Evolutionary conservation across 352 stramenopile species (phyloP).

Genomic region (Phytophthora fragariaefolia): DNA sequence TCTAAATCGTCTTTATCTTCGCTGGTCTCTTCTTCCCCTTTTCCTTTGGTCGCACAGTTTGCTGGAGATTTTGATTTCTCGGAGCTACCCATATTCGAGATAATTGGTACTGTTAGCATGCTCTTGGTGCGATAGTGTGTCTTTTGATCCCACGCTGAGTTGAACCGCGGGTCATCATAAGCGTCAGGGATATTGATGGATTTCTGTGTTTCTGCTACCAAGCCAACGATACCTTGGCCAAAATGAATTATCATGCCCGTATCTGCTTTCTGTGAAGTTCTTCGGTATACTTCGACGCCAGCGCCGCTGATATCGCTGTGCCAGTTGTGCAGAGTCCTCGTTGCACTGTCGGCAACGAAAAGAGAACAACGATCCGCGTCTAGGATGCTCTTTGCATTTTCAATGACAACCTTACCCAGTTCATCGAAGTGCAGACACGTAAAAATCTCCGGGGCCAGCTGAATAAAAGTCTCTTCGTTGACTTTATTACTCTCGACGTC

Average conservation of each 20-base stretch:
- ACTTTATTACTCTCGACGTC: conserved; percentile 85
- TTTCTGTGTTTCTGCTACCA: conserved; percentile 69
- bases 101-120: conserved; percentile 77
- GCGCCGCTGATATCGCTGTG: conserved; percentile 76
- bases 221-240: conserved; percentile 74
- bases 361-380: conserved; percentile 79
- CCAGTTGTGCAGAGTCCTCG: conserved; percentile 71
- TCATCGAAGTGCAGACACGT: conserved; percentile 84
- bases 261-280: conserved; percentile 26
- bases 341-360: conserved; percentile 65
- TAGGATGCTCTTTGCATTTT: conserved; percentile 78
- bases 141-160: conserved; percentile 81
- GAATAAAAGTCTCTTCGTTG: conserved; percentile 81
- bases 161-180: conserved; percentile 81
- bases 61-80: conserved; percentile 1
- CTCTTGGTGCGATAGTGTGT: conserved; percentile 85
- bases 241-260: conserved; percentile 72
- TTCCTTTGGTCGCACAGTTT: not conserved
- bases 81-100: conserved; percentile 49
- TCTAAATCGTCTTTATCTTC: not conserved
- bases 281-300: conserved; percentile 59
- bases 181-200: conserved; percentile 77
- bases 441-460: conserved; percentile 78
- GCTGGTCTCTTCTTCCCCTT: not conserved
- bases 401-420: conserved; percentile 77